These are phyloP conservation scores for Ascochyta viciae-villosae DNA, from an alignment of 2,329 filamentous ascomycete species.

Conservation along the genomic window DNA sequence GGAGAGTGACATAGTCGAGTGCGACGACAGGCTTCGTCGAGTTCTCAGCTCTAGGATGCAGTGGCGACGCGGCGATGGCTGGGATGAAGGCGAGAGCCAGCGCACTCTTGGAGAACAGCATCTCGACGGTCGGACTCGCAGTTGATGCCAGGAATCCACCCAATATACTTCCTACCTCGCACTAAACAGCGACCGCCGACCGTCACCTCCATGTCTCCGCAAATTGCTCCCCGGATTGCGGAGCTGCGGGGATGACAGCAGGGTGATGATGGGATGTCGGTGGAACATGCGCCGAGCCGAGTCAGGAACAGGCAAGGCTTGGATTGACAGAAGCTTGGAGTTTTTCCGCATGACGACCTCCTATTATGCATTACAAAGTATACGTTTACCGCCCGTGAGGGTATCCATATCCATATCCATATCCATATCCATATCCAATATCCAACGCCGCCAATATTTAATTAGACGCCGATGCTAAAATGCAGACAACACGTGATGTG, in stretches of 20 bases:
- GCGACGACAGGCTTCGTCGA: slow-evolving; percentile 29
- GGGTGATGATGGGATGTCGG: slow-evolving; percentile 10
- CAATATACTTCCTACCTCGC: slow-evolving; percentile 9
- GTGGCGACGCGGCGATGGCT: slow-evolving; percentile 19
- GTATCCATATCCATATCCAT: neutral
- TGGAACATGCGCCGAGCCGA: slow-evolving; percentile 8
- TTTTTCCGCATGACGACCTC: slow-evolving; percentile 5
- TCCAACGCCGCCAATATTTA: neutral
- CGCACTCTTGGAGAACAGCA: slow-evolving; percentile 17
- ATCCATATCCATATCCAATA: neutral
- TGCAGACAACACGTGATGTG: neutral
- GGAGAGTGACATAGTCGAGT: slow-evolving; percentile 54
- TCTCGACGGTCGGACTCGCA: slow-evolving; percentile 7
- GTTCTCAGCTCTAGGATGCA: slow-evolving; percentile 9
- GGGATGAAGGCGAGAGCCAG: slow-evolving; percentile 14
- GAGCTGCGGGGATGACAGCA: slow-evolving; percentile 11
- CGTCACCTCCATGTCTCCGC: slow-evolving; percentile 36
- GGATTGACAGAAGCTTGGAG: slow-evolving; percentile 1
- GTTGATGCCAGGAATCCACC: neutral
- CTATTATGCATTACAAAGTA: neutral
- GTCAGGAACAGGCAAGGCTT: slow-evolving; percentile 7
- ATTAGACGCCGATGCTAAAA: slow-evolving; percentile 3
- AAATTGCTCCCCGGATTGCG: slow-evolving; percentile 32
- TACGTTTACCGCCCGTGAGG: neutral
- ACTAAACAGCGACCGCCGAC: slow-evolving; percentile 23